Percentiles rank a stretch among this genome's conserved stretches.
Conservation (phyloP, 345 rosid species). For the Lepidium aucheri region DNA sequence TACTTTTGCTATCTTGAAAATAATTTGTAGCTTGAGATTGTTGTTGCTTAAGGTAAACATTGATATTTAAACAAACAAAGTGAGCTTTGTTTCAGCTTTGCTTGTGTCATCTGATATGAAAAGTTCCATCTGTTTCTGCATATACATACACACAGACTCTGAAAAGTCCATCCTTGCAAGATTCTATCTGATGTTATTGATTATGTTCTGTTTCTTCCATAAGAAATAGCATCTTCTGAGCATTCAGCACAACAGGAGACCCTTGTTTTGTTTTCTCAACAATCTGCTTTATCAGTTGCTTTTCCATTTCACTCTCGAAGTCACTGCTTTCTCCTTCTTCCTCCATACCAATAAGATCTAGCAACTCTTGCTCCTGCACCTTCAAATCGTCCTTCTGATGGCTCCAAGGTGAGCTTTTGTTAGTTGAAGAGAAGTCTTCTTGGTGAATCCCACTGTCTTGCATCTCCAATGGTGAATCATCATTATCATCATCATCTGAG, state of each 20-base stretch:
- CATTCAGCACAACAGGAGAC: constrained; percentile 61
- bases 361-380: constrained; percentile 26
- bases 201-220: constrained; percentile 32
- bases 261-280: constrained; percentile 81
- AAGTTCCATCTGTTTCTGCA: not conserved
- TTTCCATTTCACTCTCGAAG: constrained; percentile 53
- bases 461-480: constrained; percentile 24
- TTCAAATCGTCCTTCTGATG: not conserved
- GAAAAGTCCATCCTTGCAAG: not conserved
- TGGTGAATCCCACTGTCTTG: constrained; percentile 24
- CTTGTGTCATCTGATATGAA: not conserved
- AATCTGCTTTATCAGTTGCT: constrained; percentile 66
- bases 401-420: constrained; percentile 25
- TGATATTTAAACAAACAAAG: not conserved
- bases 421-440: constrained; percentile 14
- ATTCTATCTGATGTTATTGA: not conserved
- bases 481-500: constrained; percentile 43
- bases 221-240: constrained; percentile 51
- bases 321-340: constrained; percentile 45
- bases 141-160: not conserved
- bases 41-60: constrained; percentile 8
- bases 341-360: constrained; percentile 22
- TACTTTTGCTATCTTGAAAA: constrained; percentile 18
- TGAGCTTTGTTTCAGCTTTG: not conserved
- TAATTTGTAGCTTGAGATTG: constrained; percentile 14